Conservation (phyloP, 345 rosid genomes). For the Brassica nigra region DNA sequence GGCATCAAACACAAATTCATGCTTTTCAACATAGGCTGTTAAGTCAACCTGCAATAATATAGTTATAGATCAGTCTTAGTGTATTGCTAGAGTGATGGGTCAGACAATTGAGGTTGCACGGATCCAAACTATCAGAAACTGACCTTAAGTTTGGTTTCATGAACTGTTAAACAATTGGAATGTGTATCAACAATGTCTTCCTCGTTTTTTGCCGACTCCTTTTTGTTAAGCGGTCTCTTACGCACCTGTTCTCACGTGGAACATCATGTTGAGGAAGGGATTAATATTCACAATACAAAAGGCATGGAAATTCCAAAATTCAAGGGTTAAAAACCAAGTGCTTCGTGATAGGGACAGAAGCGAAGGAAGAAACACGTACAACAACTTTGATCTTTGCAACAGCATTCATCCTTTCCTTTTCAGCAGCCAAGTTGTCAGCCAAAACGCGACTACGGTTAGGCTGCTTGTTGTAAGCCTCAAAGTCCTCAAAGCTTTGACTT, state of each 20-base stretch:
- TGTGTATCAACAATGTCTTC: constrained; percentile 87
- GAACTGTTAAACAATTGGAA: constrained; percentile 76
- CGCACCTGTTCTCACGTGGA: constrained; percentile 67
- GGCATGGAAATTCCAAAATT: not conserved
- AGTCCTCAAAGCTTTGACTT: constrained; percentile 82
- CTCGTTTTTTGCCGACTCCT: constrained; percentile 89
- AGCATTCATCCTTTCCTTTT: constrained; percentile 78
- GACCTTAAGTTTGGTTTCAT: constrained; percentile 97
- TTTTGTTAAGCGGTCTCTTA: constrained; percentile 94
- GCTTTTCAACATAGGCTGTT: constrained; percentile 89
- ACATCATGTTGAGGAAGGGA: not conserved
- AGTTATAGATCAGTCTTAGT: constrained; percentile 9
- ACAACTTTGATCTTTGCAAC: constrained; percentile 99
- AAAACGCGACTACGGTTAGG: constrained; percentile 62
- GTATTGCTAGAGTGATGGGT: not conserved
- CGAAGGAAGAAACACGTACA: constrained; percentile 53
- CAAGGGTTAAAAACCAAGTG: not conserved
- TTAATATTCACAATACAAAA: constrained; percentile 4
- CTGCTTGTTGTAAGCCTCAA: constrained; percentile 72
- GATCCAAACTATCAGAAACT: constrained; percentile 21
- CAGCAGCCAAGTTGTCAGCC: constrained; percentile 80
- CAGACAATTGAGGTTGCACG: constrained; percentile 8
- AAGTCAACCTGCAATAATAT: constrained; percentile 80
- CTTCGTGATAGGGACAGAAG: not conserved
- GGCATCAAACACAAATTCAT: constrained; percentile 95